phyloP scores from a whole-genome alignment of 2,329 filamentous ascomycete species.

The Pezicula radicicola region DNA sequence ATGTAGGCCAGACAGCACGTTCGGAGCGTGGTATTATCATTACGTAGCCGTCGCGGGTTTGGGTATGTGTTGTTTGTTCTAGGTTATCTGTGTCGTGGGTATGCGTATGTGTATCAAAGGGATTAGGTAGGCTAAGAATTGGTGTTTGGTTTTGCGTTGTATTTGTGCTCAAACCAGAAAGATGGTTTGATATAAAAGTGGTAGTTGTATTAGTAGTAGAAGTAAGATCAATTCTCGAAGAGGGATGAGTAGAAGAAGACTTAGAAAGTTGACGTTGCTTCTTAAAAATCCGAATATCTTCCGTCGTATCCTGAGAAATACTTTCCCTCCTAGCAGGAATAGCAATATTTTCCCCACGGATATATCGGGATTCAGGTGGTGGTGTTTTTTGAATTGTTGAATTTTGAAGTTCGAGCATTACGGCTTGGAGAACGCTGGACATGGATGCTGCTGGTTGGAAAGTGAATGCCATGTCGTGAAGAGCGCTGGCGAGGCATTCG shows the following conservation, averaged over 20 bases:
- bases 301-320: neutral
- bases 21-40: slow-evolving; percentile 12
- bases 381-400: slow-evolving; percentile 6
- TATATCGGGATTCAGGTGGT: slow-evolving; percentile 4
- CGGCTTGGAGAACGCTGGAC: slow-evolving; percentile 48
- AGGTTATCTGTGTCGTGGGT: neutral
- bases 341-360: neutral
- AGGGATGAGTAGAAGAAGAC: neutral
- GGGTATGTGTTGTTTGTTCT: neutral
- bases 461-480: slow-evolving; percentile 49
- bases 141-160: neutral
- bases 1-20: slow-evolving; percentile 8
- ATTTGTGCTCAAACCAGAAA: too few species aligned
- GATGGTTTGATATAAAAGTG: neutral
- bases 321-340: slow-evolving; percentile 24
- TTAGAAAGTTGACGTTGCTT: slow-evolving; percentile 11
- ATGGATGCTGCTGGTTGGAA: slow-evolving; percentile 53
- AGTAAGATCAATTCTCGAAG: neutral
- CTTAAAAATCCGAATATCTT: slow-evolving; percentile 8
- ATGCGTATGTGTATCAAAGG: too few species aligned
- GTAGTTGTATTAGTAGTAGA: neutral
- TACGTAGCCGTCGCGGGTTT: slow-evolving; percentile 7
- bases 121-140: neutral
- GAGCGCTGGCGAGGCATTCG: slow-evolving; percentile 47
- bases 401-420: slow-evolving; percentile 43